phyloP scores from a whole-genome alignment of 257 asterid species.

The Penstemon newberryi region DNA sequence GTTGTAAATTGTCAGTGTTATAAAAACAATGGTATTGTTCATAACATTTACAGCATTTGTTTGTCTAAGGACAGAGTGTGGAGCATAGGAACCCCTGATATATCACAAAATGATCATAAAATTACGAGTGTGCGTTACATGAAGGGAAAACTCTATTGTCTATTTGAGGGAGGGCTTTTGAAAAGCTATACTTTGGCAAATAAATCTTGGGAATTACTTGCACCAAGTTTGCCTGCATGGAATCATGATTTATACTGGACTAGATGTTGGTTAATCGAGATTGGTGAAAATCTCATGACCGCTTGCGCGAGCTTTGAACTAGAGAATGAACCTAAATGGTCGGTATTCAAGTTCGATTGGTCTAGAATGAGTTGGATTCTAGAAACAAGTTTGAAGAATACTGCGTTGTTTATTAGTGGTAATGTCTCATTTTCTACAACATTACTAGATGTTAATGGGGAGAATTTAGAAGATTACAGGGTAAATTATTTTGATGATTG shows the following conservation, averaged over 20 bases:
- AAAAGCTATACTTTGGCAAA: neutral
- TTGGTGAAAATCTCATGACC: neutral
- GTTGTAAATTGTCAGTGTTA: neutral
- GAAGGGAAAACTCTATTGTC: conserved; percentile 13
- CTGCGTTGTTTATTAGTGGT: neutral
- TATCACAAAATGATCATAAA: too few species aligned
- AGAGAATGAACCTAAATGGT: neutral
- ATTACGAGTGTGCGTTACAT: neutral
- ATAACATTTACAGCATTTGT: neutral
- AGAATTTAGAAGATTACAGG: neutral
- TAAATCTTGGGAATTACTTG: neutral
- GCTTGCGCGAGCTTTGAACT: too few species aligned
- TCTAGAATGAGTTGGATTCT: conserved; percentile 2
- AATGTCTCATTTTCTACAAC: neutral
- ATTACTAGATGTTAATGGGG: neutral
- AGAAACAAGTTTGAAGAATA: neutral
- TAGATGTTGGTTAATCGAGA: neutral
- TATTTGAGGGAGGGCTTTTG: neutral
- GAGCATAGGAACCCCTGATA: neutral
- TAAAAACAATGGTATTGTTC: too few species aligned
- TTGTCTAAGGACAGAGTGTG: neutral
- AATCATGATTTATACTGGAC: neutral
- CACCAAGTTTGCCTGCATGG: neutral
- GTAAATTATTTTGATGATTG: neutral
- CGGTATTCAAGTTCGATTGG: conserved; percentile 2